Base-by-base conservation (phyloP, 306 rosid species). In the Dalbergia oliveri region DNA sequence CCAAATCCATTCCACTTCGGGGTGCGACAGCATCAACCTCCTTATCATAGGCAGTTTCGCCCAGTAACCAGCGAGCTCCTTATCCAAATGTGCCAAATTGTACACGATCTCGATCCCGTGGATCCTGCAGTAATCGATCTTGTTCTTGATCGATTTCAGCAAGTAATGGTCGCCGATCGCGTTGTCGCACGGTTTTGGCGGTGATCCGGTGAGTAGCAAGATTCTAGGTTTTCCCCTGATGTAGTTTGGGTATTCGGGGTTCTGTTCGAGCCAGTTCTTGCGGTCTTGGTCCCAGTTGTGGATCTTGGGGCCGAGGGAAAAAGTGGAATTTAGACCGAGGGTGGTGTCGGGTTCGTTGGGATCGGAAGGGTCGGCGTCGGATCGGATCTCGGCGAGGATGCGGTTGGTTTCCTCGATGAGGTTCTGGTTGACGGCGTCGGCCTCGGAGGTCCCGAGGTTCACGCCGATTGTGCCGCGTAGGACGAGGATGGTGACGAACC, bases 1-100 rank as follows among this genome's bases (percentile, higher is more conserved):
- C 99, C 99, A 95, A 86, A 95, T 95, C 99, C 99, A 95, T 80
- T 95, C 98, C 5, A 95, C 99, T 72, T 95, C 99, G 0, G 98
- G 98, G 47, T 95, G 99, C 0, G 99, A 93, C 83, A 95, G 59
- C 99, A 93, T 95, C 80, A 95, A 53, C 77, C 91, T 82, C 73
- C 99, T 37, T 66, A 95, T 86, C 93, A 95, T 86, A 0, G 99
- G 99, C 93, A 95, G 77, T 73, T 95, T 95, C 5, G 99, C 96
- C 99, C 99, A 95, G 64, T 95, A 95, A 2, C 99, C 99, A 56
- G 99, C 97, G 16, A 95, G 98, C 18, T 95, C 98, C 77, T 84
- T 86, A 67, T 95, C 99, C 77, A 95, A 68, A 90, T 95, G 99
- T 64, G 99, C 99, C 83, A 95, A 51, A 86, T 95, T 95, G 62